Evolutionary conservation across 805 yeast genomes (phyloP), one percentile per base, ranked within the genome.

Genomic region (Ogataea ramenticola): DNA sequence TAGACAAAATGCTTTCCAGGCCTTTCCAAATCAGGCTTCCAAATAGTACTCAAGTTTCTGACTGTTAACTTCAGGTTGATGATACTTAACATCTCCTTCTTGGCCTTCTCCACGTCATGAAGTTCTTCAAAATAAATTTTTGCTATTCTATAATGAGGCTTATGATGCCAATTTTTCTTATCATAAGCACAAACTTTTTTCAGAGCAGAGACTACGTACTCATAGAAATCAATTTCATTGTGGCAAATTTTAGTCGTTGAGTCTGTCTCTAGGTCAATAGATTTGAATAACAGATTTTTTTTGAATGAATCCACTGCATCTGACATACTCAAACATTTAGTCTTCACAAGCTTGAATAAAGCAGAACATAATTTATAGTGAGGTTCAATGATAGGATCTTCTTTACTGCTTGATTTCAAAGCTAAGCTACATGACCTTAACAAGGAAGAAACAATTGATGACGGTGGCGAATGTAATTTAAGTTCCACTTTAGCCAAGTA

Each of bases 1-100:
- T 84, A 88, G 11, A 78, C 79, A 58, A 89, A 91, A 62, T 91
- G 96, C 52, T 86, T 87, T 0, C 99, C 99, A 0, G 97, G 93
- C 19, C 95, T 65, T 60, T 95, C 99, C 53, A 71, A 61, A 40
- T 89, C 96, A 0, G 97, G 95, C 53, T 88, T 88, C 98, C 99
- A 93, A 45, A 93, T 86, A 50, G 79, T 83, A 1, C 90, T 78
- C 33, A 93, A 71, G 11, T 82, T 78, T 55, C 88, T 85, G 36
- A 79, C 77, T 2, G 77, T 72, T 1, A 88, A 70, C 51, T 80
- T 86, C 40, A 87, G 60, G 8, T 85, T 72, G 42, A 90, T 75
- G 16, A 88, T 65, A 0, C 69, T 57, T 1, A 75, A 67, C 75
- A 91, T 77, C 50, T 84, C 87, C 12, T 73, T 73, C 39, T 71